Percentiles rank a stretch among this genome's conserved stretches.
Evolutionary conservation across 176 grass and related monocot genomes (phyloP).

Genomic region (Cocos nucifera): DNA sequence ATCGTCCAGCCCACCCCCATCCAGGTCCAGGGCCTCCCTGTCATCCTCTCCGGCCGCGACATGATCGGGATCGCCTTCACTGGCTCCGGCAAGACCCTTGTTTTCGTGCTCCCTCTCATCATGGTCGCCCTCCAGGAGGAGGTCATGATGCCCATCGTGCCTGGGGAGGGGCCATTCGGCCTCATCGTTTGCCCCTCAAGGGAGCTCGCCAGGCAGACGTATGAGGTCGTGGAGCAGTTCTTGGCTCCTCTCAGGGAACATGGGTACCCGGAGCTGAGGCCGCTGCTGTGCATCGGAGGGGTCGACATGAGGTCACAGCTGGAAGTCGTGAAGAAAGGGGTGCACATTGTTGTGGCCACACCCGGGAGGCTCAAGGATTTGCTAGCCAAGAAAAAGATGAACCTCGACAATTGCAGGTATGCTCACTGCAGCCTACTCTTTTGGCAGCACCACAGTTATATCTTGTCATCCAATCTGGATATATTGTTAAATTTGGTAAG

Average conservation of each 20-base stretch:
- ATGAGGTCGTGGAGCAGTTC: conserved; percentile 71
- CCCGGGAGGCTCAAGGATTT: conserved; percentile 89
- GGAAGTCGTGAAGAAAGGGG: conserved; percentile 74
- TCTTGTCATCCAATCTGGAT: no score
- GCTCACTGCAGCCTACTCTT: not conserved
- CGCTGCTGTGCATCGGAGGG: conserved; percentile 77
- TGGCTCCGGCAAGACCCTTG: conserved; percentile 72
- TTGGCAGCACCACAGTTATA: no score
- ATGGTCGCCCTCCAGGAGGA: conserved; percentile 88
- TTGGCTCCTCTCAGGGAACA: conserved; percentile 31
- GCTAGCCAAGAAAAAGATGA: conserved; percentile 95
- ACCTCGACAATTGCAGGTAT: conserved; percentile 91
- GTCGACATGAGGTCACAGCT: conserved; percentile 73
- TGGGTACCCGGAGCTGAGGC: conserved; percentile 72
- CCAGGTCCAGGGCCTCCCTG: conserved; percentile 78
- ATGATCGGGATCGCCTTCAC: conserved; percentile 94
- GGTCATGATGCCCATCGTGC: conserved; percentile 62
- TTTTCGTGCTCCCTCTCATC: conserved; percentile 76
- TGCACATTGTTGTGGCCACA: conserved; percentile 82
- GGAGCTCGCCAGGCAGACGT: conserved; percentile 89
- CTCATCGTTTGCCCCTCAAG: conserved; percentile 74
- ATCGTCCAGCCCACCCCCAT: conserved; percentile 88
- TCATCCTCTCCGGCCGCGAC: conserved; percentile 71
- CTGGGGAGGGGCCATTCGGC: conserved; percentile 77
- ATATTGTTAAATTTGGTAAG: no score